Percentiles rank a stretch among this genome's conserved stretches.
These are phyloP conservation scores for Metschnikowia koreensis DNA, from an alignment of 805 yeast genomes.

Conservation along the genomic window DNA sequence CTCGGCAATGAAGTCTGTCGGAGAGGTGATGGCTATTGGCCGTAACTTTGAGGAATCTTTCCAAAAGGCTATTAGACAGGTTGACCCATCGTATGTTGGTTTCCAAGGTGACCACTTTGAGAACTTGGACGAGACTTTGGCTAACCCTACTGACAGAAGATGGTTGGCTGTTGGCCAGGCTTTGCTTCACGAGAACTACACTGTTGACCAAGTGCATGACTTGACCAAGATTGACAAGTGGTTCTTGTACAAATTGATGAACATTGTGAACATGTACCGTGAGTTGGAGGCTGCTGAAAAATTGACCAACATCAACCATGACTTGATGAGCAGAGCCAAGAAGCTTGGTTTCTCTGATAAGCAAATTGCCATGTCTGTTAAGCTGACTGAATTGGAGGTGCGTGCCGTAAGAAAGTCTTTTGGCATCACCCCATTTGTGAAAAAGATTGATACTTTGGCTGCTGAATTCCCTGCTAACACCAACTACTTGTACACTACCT, in stretches of 20 bases:
- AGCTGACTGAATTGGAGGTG: constrained; percentile 72
- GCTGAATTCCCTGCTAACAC: constrained; percentile 99
- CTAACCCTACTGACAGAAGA: constrained; percentile 92
- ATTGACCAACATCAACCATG: constrained; percentile 60
- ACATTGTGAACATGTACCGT: constrained; percentile 85
- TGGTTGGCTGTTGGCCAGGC: constrained; percentile 99
- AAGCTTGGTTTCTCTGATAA: constrained; percentile 93
- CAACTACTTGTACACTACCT: constrained; percentile 92
- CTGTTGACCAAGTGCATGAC: constrained; percentile 91
- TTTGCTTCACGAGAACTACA: constrained; percentile 80
- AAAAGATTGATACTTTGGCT: constrained; percentile 95
- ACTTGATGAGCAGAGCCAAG: constrained; percentile 74
- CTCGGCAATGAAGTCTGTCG: constrained; percentile 97
- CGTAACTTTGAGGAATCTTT: constrained; percentile 96
- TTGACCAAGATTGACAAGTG: constrained; percentile 91
- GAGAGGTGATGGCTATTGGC: constrained; percentile 99
- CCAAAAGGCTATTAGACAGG: constrained; percentile 96
- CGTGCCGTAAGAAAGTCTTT: constrained; percentile 77
- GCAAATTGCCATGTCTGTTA: constrained; percentile 81
- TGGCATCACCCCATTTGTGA: constrained; percentile 88
- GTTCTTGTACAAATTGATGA: constrained; percentile 91
- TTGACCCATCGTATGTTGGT: constrained; percentile 86
- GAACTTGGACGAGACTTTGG: constrained; percentile 69
- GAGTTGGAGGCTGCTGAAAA: constrained; percentile 64
- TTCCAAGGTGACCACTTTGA: constrained; percentile 86